Conservation (phyloP, 257 asterid genomes). For the Nicotiana obtusifolia region DNA sequence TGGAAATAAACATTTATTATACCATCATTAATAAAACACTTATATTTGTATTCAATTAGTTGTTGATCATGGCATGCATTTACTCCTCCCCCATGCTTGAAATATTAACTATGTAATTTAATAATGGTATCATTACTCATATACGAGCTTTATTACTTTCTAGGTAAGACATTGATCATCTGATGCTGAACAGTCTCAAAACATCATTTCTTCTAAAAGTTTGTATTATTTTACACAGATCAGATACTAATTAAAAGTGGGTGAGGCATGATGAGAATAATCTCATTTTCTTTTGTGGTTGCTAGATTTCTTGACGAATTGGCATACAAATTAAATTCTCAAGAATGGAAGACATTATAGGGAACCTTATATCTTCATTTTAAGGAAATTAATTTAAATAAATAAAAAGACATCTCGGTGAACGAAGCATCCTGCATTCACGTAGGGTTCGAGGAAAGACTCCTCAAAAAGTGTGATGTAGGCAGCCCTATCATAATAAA, state of each 20-base stretch:
- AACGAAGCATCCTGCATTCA: no score
- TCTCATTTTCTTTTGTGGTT: background rate
- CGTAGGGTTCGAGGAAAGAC: no score
- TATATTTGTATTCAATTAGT: background rate
- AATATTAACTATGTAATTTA: no score
- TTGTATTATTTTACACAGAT: background rate
- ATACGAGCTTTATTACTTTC: constrained; percentile 14
- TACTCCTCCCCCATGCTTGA: background rate
- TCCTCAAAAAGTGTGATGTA: no score
- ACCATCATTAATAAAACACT: background rate
- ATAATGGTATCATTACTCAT: no score
- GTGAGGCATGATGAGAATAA: background rate
- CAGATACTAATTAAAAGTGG: background rate
- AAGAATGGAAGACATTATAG: background rate
- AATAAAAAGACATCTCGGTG: no score
- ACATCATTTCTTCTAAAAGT: constrained; percentile 62
- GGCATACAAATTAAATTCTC: background rate
- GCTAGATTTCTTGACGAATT: background rate
- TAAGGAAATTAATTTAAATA: no score
- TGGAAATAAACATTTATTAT: no score
- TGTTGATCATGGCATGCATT: background rate
- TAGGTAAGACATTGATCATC: constrained; percentile 75
- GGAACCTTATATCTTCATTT: background rate
- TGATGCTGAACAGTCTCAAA: constrained; percentile 50
- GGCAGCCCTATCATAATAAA: no score